Conservation (phyloP, 768 basidiomycete species). For the Calocybe indica region DNA sequence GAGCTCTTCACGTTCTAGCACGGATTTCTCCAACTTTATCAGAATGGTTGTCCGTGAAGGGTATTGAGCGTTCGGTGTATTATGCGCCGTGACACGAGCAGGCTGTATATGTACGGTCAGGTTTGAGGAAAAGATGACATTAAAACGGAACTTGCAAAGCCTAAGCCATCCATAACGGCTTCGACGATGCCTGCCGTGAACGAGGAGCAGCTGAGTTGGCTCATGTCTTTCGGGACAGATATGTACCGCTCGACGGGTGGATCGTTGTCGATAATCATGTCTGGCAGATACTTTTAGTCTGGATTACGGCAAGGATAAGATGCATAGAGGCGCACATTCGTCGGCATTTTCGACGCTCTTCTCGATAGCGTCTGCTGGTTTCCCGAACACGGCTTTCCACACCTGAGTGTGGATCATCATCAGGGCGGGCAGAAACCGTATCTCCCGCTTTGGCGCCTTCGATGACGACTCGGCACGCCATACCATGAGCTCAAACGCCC, state of each 20-base stretch:
- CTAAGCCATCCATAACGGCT: constrained; percentile 89
- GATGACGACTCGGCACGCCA: constrained; percentile 75
- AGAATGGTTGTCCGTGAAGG: constrained; percentile 90
- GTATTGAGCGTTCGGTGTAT: constrained; percentile 74
- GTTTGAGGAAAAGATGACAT: neutral
- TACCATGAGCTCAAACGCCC: constrained; percentile 81
- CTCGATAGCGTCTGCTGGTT: constrained; percentile 91
- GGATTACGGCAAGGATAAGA: constrained; percentile 1
- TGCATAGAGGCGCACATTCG: constrained; percentile 60
- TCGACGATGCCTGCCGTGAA: constrained; percentile 97
- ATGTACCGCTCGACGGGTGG: constrained; percentile 88
- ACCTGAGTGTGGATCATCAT: constrained; percentile 95
- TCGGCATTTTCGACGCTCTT: constrained; percentile 95
- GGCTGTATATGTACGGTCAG: constrained; percentile 47
- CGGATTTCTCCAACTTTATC: constrained; percentile 91
- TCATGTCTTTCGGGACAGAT: constrained; percentile 92
- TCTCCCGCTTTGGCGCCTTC: constrained; percentile 91
- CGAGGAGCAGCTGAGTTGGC: constrained; percentile 92
- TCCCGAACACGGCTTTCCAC: constrained; percentile 92
- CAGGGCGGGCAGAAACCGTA: constrained; percentile 83
- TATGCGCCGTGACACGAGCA: constrained; percentile 93
- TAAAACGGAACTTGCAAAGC: constrained; percentile 64
- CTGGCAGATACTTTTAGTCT: constrained; percentile 31
- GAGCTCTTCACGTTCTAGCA: constrained; percentile 91
- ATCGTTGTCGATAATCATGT: constrained; percentile 98